phyloP scores from a whole-genome alignment of 2,329 filamentous ascomycete species.

The Venturia carpophila region DNA sequence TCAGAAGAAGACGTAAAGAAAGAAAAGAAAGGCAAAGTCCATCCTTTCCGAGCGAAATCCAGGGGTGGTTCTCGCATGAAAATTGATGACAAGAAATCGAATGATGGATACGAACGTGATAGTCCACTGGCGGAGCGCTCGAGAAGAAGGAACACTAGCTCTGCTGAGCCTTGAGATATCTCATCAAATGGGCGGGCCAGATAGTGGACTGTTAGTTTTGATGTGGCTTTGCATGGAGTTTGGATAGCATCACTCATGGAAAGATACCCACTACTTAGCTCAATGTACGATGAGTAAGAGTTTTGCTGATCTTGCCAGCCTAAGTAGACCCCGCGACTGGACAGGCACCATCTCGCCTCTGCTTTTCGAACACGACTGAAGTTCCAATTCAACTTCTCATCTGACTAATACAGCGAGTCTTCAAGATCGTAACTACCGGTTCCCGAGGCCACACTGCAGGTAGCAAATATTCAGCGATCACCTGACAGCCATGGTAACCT shows the following conservation, averaged over 20 bases:
- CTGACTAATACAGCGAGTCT: too few relatives aligned
- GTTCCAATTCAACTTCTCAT: too few relatives aligned
- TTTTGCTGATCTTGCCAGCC: not conserved
- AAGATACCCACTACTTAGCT: conserved; percentile 5
- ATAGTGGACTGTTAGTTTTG: not conserved
- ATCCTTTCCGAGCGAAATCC: conserved; percentile 10
- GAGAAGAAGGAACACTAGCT: conserved; percentile 17
- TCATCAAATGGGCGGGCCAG: not conserved
- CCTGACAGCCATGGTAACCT: conserved; percentile 1
- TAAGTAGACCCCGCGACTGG: too few relatives aligned
- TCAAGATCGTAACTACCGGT: too few relatives aligned
- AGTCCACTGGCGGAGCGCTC: conserved; percentile 16
- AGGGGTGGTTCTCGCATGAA: not conserved
- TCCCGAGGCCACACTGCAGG: too few relatives aligned
- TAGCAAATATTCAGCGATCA: not conserved
- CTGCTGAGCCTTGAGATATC: conserved; percentile 2
- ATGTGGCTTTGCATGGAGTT: not conserved
- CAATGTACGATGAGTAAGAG: conserved; percentile 5
- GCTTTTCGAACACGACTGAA: too few relatives aligned
- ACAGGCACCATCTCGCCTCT: too few relatives aligned
- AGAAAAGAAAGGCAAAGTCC: not conserved
- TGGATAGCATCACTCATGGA: conserved; percentile 3
- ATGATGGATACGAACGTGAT: conserved; percentile 14
- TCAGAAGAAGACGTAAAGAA: conserved; percentile 19
- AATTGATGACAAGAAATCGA: not conserved